Evolutionary conservation across 2,329 filamentous ascomycete genomes (phyloP).

Genomic region (Penicillium sp.): DNA sequence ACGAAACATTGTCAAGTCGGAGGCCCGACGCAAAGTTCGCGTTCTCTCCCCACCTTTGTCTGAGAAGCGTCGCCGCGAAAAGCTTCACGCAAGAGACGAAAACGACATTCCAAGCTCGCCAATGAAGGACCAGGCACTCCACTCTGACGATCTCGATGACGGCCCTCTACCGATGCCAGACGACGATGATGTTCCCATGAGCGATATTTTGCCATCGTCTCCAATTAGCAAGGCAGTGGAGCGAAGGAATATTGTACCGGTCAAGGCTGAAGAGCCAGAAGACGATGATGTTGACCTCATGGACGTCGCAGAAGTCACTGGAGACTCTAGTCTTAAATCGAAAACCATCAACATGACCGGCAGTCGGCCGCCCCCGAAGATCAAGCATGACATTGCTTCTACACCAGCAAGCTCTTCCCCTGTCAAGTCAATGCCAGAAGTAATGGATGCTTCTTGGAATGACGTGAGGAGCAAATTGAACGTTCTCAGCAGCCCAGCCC

Average conservation of each 20-base stretch:
- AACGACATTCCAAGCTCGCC: slow-evolving; percentile 49
- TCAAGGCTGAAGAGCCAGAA: slow-evolving; percentile 66
- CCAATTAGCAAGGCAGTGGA: slow-evolving; percentile 76
- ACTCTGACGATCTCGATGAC: slow-evolving; percentile 54
- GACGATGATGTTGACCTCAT: slow-evolving; percentile 79
- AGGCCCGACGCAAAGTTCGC: slow-evolving; percentile 74
- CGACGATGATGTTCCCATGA: slow-evolving; percentile 79
- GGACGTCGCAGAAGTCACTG: slow-evolving; percentile 77
- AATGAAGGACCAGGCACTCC: slow-evolving; percentile 40
- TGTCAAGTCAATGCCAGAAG: slow-evolving; percentile 56
- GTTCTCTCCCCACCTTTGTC: slow-evolving; percentile 72
- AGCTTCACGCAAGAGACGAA: slow-evolving; percentile 45
- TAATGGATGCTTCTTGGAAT: slow-evolving; percentile 84
- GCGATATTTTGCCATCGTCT: slow-evolving; percentile 82
- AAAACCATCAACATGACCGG: slow-evolving; percentile 82
- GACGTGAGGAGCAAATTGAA: slow-evolving; percentile 82
- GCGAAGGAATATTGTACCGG: slow-evolving; percentile 59
- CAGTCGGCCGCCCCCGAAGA: slow-evolving; percentile 72
- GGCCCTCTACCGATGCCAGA: slow-evolving; percentile 58
- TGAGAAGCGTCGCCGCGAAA: slow-evolving; percentile 57
- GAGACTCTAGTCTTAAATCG: slow-evolving; percentile 60
- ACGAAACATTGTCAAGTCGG: slow-evolving; percentile 68
- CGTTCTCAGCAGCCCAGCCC: slow-evolving; percentile 70
- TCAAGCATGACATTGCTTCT: slow-evolving; percentile 67
- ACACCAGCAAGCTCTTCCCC: slow-evolving; percentile 77